Conservation (phyloP, 345 rosid genomes). For the Brassica juncea region DNA sequence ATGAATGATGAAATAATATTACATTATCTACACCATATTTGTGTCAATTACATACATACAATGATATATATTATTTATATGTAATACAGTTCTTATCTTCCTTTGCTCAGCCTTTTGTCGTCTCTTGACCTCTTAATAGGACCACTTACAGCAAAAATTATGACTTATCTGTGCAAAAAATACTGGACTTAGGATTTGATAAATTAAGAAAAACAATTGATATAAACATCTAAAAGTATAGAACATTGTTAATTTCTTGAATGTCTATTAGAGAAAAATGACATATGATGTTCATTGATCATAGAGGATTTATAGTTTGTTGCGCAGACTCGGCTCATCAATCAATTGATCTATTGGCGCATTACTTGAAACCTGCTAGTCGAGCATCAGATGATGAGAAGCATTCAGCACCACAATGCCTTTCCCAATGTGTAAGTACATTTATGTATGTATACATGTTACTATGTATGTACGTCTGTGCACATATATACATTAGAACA, state of each 20-base stretch:
- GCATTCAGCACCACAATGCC: not conserved
- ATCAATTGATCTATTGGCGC: not conserved
- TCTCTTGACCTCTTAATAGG: constrained; percentile 17
- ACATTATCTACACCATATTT: not conserved
- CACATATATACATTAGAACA: not conserved
- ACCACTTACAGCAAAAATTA: constrained; percentile 22
- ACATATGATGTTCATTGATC: not conserved
- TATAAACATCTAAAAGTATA: not conserved
- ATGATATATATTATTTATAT: not conserved
- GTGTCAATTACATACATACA: not conserved
- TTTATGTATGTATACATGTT: not conserved
- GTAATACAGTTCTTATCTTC: not conserved
- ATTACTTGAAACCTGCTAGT: constrained; percentile 9
- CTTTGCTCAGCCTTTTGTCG: constrained; percentile 15
- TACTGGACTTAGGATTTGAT: not conserved
- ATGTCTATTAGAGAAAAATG: not conserved
- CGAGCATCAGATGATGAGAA: constrained; percentile 10
- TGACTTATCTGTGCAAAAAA: not conserved
- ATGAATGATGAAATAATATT: constrained; percentile 18
- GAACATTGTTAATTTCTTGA: constrained; percentile 9
- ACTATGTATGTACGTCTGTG: not conserved
- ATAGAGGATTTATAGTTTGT: not conserved
- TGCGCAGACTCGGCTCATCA: not conserved
- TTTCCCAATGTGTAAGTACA: constrained; percentile 20
- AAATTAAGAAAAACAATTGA: not conserved